Percentiles rank a stretch among this genome's conserved stretches.
Conservation (phyloP, 2,329 filamentous ascomycete species). For the Neofusicoccum kwambonambiense region DNA sequence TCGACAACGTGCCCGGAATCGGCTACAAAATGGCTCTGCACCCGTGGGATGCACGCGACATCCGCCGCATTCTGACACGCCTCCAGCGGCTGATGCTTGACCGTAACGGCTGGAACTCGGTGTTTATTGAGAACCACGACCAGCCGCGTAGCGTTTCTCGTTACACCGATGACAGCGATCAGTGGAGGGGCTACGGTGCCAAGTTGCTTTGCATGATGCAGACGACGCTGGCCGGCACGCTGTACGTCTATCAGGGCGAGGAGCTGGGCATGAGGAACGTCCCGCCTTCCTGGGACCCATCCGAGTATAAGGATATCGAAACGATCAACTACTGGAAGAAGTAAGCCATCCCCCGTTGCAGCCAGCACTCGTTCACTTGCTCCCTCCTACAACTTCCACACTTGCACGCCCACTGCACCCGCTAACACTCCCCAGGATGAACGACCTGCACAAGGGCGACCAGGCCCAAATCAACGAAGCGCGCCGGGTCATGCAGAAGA, state of each 20-base stretch:
- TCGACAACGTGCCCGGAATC: constrained; percentile 36
- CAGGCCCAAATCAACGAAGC: constrained; percentile 29
- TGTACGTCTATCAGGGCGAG: constrained; percentile 53
- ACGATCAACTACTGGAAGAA: constrained; percentile 53
- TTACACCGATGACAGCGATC: constrained; percentile 48
- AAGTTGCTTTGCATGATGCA: constrained; percentile 51
- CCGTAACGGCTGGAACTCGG: constrained; percentile 46
- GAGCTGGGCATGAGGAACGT: constrained; percentile 54
- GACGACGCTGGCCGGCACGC: constrained; percentile 48
- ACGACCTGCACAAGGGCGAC: constrained; percentile 30
- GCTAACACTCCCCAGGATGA: constrained; percentile 23
- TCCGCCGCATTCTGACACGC: constrained; percentile 32
- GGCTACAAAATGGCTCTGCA: constrained; percentile 36
- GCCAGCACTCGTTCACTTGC: background rate
- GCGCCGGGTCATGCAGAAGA: constrained; percentile 41
- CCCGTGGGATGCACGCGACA: constrained; percentile 31
- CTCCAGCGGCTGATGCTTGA: constrained; percentile 33
- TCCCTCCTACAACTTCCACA: no score
- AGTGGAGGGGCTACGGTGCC: constrained; percentile 45
- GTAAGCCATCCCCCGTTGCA: constrained; percentile 21
- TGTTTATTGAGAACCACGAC: constrained; percentile 57
- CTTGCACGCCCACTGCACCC: background rate
- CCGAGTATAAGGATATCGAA: constrained; percentile 54
- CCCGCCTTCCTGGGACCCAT: constrained; percentile 42
- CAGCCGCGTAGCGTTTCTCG: constrained; percentile 51